A percentile compares a stretch with the other conserved stretches of the same genome.
Evolutionary conservation across 164 flowering plant species (phyloP).

Genomic region (Hamamelis virginiana): DNA sequence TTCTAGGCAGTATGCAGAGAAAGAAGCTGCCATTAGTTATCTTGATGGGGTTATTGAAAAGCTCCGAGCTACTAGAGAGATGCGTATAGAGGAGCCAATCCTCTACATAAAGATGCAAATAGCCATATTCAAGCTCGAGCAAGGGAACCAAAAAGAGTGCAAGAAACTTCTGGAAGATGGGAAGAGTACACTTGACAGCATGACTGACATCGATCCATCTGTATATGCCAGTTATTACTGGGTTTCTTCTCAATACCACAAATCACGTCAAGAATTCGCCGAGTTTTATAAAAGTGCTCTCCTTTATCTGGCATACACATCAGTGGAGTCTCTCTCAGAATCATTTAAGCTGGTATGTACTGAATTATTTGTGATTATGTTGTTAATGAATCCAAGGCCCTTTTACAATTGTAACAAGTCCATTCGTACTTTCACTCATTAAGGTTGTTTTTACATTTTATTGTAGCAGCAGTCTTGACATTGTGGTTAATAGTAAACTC

Average conservation of each 20-base stretch:
- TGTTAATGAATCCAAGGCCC: background rate
- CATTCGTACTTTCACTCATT: background rate
- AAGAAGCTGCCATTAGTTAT: slow-evolving; percentile 79
- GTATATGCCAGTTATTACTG: slow-evolving; percentile 91
- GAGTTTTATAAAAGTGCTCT: slow-evolving; percentile 91
- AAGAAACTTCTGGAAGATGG: slow-evolving; percentile 89
- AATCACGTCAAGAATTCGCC: slow-evolving; percentile 77
- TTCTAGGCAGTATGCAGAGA: slow-evolving; percentile 82
- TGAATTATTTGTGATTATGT: background rate
- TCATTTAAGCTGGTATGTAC: slow-evolving; percentile 81
- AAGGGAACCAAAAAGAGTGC: slow-evolving; percentile 82
- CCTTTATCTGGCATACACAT: slow-evolving; percentile 88
- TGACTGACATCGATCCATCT: slow-evolving; percentile 98
- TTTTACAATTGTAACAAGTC: background rate
- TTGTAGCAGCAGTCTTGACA: background rate
- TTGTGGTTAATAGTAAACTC: background rate
- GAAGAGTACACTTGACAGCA: slow-evolving; percentile 80
- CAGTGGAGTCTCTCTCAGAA: slow-evolving; percentile 93
- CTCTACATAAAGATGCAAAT: slow-evolving; percentile 90
- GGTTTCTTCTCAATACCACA: slow-evolving; percentile 86
- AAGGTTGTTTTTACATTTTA: slow-evolving; percentile 4
- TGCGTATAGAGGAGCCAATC: slow-evolving; percentile 82
- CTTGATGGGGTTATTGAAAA: slow-evolving; percentile 89
- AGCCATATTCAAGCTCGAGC: slow-evolving; percentile 73
- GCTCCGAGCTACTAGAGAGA: slow-evolving; percentile 65